A percentile compares a stretch with the other conserved stretches of the same genome.
Conservation (phyloP, 805 yeast species). For the Hanseniaspora valbyensis region DNA sequence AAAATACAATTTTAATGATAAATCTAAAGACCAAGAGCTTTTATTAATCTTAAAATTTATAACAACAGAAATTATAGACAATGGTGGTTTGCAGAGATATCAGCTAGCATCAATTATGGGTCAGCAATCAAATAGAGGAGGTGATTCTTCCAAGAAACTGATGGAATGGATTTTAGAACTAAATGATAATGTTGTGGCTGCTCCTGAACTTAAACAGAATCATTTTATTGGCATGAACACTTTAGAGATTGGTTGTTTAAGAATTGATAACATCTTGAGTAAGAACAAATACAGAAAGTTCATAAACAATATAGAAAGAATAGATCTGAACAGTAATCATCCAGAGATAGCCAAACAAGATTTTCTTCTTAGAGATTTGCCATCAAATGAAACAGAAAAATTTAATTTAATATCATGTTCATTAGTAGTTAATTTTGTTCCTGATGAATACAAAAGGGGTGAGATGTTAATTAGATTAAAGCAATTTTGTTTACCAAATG, state of each 20-base stretch:
- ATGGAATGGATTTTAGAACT: conserved; percentile 55
- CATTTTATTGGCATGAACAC: conserved; percentile 30
- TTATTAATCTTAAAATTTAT: conserved; percentile 38
- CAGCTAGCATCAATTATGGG: conserved; percentile 83
- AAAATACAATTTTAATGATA: conserved; percentile 18
- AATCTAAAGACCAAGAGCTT: background rate
- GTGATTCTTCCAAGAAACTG: conserved; percentile 77
- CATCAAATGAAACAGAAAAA: conserved; percentile 32
- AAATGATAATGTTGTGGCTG: conserved; percentile 6
- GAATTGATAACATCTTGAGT: conserved; percentile 57
- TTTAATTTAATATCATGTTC: conserved; percentile 72
- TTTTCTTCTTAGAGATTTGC: conserved; percentile 67
- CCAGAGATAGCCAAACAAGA: conserved; percentile 69
- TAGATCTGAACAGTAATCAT: conserved; percentile 68
- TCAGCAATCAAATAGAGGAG: conserved; percentile 67
- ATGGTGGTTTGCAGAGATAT: conserved; percentile 71
- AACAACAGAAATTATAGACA: conserved; percentile 46
- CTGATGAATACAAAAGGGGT: conserved; percentile 60
- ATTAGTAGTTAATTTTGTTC: conserved; percentile 78
- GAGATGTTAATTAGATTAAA: conserved; percentile 58
- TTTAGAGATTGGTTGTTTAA: conserved; percentile 75
- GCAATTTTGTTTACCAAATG: conserved; percentile 31
- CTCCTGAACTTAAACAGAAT: background rate
- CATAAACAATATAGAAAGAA: conserved; percentile 45
- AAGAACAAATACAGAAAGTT: conserved; percentile 33